Base-by-base conservation (phyloP, 768 basidiomycete genomes). In the Neoboletus subvelutipes region DNA sequence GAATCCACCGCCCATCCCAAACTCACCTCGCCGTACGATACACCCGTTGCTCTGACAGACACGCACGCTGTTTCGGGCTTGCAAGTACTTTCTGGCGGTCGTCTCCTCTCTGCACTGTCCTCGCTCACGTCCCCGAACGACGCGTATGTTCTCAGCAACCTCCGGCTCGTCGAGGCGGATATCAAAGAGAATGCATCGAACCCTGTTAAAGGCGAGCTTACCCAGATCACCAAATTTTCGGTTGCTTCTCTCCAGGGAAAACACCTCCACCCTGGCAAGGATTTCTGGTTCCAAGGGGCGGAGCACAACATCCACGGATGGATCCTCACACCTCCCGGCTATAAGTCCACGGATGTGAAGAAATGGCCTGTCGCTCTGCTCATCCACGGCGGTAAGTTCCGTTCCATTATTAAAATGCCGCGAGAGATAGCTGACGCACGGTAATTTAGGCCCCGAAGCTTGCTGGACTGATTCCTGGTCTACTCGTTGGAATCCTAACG, bases 391-490 rank as follows among this genome's bases (percentile, higher is more conserved):
- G 88, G 86, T 76, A 45, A 40, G 71, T 67, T 29, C 2, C 18
- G 49, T 50, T 18, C 8, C 40, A 34, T 20, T 17, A 34, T 12
- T n/a, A 33, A 26, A 37, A 17, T 29, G 36, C 34, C 10, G n/a
- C 8, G 24, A 45, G 47, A 17, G 20, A 28, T 29, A 28, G 29
- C 53, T 57, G 11, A 62, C 15, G 2, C 39, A 39, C 24, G 26
- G 58, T 26, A 26, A 42, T 62, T 68, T 74, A 76, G 86, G 87
- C 18, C 89, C 90, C 6, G 87, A 92, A 67, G 79, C 86, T 29
- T 91, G 89, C 47, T 97, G 94, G 94, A 85, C 86, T 61, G 94
- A 97, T 67, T 79, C 84, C 43, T 98, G 95, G 95, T 88, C 85
- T 3, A 94, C 85, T 29, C 78, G 93, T 52, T 96, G 95, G 95